A percentile compares a stretch with the other conserved stretches of the same genome.
These are phyloP conservation scores for Exophiala bonariae DNA, from an alignment of 2,329 filamentous ascomycete species.

Conservation along the genomic window DNA sequence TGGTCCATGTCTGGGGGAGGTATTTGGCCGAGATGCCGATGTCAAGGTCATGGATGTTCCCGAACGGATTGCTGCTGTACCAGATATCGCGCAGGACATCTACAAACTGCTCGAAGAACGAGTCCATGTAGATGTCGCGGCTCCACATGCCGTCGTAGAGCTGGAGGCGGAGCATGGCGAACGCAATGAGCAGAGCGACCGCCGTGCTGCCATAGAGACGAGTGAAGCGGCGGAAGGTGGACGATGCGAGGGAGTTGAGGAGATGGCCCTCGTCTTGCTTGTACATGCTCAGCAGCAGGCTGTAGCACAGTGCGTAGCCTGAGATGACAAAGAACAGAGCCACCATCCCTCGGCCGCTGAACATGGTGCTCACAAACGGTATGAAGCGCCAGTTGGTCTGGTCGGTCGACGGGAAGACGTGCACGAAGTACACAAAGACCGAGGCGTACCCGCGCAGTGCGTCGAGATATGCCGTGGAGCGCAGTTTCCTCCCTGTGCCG, in stretches of 20 bases:
- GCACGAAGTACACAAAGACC: slow-evolving; percentile 46
- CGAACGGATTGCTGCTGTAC: slow-evolving; percentile 35
- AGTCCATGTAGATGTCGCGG: not conserved
- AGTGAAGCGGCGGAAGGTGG: slow-evolving; percentile 43
- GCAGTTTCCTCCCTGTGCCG: too few relatives aligned
- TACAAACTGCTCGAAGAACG: slow-evolving; percentile 13
- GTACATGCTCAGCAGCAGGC: slow-evolving; percentile 38
- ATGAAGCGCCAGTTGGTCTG: slow-evolving; percentile 17
- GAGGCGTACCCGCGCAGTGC: slow-evolving; percentile 46
- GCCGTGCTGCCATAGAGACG: slow-evolving; percentile 45
- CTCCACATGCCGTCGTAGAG: slow-evolving; percentile 33
- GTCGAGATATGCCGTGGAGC: slow-evolving; percentile 36
- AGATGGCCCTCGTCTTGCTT: slow-evolving; percentile 38
- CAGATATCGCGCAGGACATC: slow-evolving; percentile 28
- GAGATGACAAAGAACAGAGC: slow-evolving; percentile 52
- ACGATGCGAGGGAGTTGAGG: slow-evolving; percentile 36
- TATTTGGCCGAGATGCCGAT: slow-evolving; percentile 35
- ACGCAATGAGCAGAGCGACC: slow-evolving; percentile 39
- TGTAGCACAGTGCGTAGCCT: slow-evolving; percentile 48
- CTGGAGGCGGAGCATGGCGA: slow-evolving; percentile 40
- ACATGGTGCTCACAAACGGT: slow-evolving; percentile 39
- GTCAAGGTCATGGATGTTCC: slow-evolving; percentile 20
- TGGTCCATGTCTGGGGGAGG: slow-evolving; percentile 48
- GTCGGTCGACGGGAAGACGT: slow-evolving; percentile 36
- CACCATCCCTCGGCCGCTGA: slow-evolving; percentile 31